Base-by-base conservation (phyloP, 208 protist species). In the Tritrichomonas musculus region DNA sequence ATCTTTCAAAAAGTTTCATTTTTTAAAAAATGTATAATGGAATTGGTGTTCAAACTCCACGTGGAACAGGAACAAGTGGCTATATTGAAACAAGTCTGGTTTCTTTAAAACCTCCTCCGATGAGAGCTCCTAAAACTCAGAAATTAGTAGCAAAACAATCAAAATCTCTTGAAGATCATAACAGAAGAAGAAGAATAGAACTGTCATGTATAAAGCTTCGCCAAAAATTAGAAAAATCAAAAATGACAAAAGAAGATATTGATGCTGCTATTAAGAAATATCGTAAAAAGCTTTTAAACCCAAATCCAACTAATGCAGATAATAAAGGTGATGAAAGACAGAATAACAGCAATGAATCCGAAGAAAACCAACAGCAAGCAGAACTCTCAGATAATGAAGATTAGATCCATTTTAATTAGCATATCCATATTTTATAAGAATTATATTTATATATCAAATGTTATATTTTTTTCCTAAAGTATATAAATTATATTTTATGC, bases 11-110 rank as follows among this genome's bases (percentile, higher is more conserved):
- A 64, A 64, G 8, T 25, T 64, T 25, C 8, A 44, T 75, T 75
- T 75, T n/a, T 13, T 75, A 44, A 44, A 50, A 53, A 44, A 88
- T 88, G 77, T 88, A 60, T 57, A 88, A 88, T 88, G 77, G 77
- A 44, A 27, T 88, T 57, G 77, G 77, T 39, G 47, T 88, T 88
- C 25, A 5, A 57, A 88, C 77, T 11, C 77, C 77, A 88, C 33
- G 77, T 57, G 77, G 77, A 17, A 88, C 77, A 39, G 77, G 77
- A 57, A 57, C 77, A 88, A 88, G 77, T 57, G 77, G 77, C 47
- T 47, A 88, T 27, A 17, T 88, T 33, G 17, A 57, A 39, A 36
- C 25, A n/a, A 88, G 44, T 50, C 20, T 60, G 5, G 77, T 33
- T 11, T 3, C 41, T 14, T 2, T 88, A 9, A 88, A 88, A 13